These are phyloP conservation scores for Elongisporangium prolatum DNA, from an alignment of 352 stramenopile species.

Conservation along the genomic window DNA sequence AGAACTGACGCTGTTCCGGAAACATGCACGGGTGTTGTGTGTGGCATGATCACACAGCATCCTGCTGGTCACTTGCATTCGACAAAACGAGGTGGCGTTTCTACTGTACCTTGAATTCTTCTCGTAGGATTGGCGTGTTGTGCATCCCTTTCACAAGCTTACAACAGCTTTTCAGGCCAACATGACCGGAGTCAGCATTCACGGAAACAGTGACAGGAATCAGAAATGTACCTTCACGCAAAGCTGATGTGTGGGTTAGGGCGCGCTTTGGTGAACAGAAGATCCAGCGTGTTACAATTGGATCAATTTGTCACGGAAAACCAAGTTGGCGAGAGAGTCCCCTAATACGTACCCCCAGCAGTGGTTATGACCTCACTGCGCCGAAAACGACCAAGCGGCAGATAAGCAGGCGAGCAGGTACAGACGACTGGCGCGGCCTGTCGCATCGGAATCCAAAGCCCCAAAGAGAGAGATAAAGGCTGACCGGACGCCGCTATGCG, in stretches of 20 bases:
- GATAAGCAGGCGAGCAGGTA: neutral
- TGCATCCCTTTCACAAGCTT: neutral
- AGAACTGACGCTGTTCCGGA: neutral
- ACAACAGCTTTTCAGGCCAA: neutral
- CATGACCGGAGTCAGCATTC: neutral
- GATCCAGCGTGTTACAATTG: neutral
- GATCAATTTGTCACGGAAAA: neutral
- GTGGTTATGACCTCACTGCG: neutral
- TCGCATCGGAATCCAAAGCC: neutral
- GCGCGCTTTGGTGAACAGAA: neutral
- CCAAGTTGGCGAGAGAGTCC: neutral
- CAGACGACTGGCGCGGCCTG: neutral
- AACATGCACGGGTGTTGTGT: neutral
- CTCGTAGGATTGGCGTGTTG: neutral
- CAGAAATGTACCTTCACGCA: neutral
- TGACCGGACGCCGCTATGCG: constrained; percentile 24
- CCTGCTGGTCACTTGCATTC: neutral
- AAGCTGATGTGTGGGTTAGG: neutral
- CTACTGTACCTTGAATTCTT: neutral
- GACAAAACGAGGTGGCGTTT: neutral
- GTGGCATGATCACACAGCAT: neutral
- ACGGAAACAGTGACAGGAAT: neutral
- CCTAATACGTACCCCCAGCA: neutral
- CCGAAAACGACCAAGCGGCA: neutral
- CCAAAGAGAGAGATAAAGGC: neutral